A percentile compares a stretch with the other conserved stretches of the same genome.
phyloP scores from a whole-genome alignment of 805 yeast species.

The Lipomyces starkeyi region DNA sequence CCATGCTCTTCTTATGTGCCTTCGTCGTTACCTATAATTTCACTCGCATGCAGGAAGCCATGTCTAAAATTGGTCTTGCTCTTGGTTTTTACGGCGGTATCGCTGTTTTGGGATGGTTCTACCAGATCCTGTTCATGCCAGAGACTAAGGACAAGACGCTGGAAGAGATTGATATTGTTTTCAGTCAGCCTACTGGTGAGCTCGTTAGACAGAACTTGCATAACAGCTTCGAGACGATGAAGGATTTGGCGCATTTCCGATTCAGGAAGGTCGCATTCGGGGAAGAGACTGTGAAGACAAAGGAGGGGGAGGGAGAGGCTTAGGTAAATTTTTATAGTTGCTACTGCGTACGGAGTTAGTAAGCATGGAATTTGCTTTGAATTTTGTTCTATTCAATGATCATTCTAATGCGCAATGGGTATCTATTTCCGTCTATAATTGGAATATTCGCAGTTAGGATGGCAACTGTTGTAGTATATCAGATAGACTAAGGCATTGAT shows the following conservation, averaged over 20 bases:
- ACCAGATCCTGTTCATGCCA: slow-evolving; percentile 50
- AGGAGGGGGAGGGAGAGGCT: background rate
- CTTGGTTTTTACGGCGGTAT: slow-evolving; percentile 73
- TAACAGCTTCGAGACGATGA: slow-evolving; percentile 5
- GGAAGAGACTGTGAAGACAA: background rate
- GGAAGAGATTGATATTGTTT: slow-evolving; percentile 57
- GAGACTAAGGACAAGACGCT: slow-evolving; percentile 66
- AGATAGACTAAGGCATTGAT: too few relatives aligned
- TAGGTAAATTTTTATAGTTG: background rate
- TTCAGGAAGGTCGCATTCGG: slow-evolving; percentile 13
- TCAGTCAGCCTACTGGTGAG: slow-evolving; percentile 30
- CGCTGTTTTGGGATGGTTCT: slow-evolving; percentile 56
- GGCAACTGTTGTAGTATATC: too few relatives aligned
- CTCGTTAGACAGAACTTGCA: slow-evolving; percentile 8
- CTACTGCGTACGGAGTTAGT: background rate
- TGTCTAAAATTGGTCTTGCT: slow-evolving; percentile 67
- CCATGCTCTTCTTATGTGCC: slow-evolving; percentile 63
- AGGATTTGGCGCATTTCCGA: slow-evolving; percentile 12
- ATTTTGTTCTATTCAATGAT: background rate
- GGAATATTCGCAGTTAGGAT: background rate
- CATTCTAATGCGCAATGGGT: too few relatives aligned
- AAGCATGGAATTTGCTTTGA: background rate
- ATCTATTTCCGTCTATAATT: background rate
- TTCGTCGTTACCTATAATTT: slow-evolving; percentile 69
- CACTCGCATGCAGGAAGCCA: slow-evolving; percentile 58